Base-by-base conservation (phyloP, 139 green algal genomes). In the Ettlia oleoabundans region DNA sequence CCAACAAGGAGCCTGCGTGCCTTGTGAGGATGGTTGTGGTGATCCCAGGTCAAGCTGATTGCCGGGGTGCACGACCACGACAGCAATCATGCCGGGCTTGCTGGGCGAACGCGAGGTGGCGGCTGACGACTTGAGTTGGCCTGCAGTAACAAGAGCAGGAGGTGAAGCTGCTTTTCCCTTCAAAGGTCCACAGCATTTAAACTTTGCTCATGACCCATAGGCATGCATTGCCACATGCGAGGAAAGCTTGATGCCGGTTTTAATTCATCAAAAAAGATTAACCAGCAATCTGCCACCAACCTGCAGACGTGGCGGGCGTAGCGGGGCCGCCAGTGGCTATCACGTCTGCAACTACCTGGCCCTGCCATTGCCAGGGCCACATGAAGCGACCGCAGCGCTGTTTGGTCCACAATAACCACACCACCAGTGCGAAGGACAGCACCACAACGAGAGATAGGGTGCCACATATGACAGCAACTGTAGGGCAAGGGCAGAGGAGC, bases 391-490 rank as follows among this genome's bases (percentile, higher is more conserved):
- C 21, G 21, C 18, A 32, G 55, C 55, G 21, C 55, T n/a, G 55
- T n/a, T n/a, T n/a, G 18, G 55, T 65, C 18, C 55, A n/a, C 55
- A 65, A 65, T 28, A 65, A 32, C 21, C 15, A 32, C 55, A 65
- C 55, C 21, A 65, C 9, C 18, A 65, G 30, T 28, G 55, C 55
- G 30, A 65, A 32, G 55, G 30, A n/a, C 15, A n/a, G 5, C 55
- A n/a, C 47, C 15, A 58, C 47, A 24, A 15, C 9, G 55, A 65
- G 5, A 9, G 55, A 65, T 15, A 58, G 15, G 47, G 47, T 15
- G 55, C 55, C 55, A n/a, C 55, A 65, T 28, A 65, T 65, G 55
- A 58, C 47, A 10, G 55, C 55, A 65, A 65, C 55, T 65, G 55
- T 22, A 65, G 21, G 55, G 21, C 15, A n/a, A 5, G 55, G 18